phyloP scores from a whole-genome alignment of 345 rosid species.

The Bruguiera gymnorhiza region DNA sequence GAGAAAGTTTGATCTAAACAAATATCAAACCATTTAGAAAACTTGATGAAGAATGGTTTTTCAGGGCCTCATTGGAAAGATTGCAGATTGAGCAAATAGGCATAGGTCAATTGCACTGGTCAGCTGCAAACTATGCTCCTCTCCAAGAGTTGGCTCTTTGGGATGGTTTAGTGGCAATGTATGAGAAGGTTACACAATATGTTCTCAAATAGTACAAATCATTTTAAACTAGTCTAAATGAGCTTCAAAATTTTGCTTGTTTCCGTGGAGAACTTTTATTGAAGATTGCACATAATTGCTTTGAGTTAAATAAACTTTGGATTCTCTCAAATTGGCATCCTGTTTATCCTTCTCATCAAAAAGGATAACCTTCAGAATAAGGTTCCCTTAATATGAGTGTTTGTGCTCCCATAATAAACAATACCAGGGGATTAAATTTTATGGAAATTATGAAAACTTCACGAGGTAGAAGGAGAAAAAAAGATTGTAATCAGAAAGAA shows the following conservation, averaged over 20 bases:
- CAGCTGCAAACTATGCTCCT: conserved; percentile 88
- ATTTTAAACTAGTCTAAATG: conserved; percentile 1
- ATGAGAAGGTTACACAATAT: conserved; percentile 62
- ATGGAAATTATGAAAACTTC: too few species aligned
- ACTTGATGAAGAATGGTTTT: conserved; percentile 8
- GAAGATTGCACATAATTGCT: too few species aligned
- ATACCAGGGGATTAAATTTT: too few species aligned
- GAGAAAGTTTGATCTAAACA: neutral
- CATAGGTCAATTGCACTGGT: conserved; percentile 91
- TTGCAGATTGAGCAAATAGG: conserved; percentile 77
- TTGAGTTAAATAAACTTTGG: too few species aligned
- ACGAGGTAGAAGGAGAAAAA: too few species aligned
- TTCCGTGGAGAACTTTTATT: too few species aligned
- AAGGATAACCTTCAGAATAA: too few species aligned
- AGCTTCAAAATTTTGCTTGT: neutral
- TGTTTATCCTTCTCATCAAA: too few species aligned
- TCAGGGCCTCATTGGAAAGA: conserved; percentile 71
- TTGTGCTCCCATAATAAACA: too few species aligned
- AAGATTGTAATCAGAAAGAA: too few species aligned
- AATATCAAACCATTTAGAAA: neutral
- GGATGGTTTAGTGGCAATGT: conserved; percentile 89
- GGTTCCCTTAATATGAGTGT: too few species aligned
- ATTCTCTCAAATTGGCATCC: too few species aligned
- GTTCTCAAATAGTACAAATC: neutral
- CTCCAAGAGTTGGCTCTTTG: conserved; percentile 74